phyloP scores from a whole-genome alignment of 352 stramenopile genomes.

The Phytophthora ohioensis region DNA sequence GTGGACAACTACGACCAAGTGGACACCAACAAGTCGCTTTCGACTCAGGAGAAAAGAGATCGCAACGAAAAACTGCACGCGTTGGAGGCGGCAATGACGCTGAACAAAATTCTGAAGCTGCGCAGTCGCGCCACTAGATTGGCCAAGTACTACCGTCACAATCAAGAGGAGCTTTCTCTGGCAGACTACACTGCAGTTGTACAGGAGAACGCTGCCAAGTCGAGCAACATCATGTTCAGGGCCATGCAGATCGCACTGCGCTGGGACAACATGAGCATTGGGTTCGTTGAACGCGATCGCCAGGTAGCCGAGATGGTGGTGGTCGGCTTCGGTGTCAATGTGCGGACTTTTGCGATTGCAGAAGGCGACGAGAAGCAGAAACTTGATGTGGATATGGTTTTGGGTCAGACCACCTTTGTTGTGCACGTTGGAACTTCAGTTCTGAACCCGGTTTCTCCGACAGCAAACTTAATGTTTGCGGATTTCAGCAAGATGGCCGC shows the following conservation, averaged over 20 bases:
- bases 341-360: slow-evolving; percentile 49
- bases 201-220: slow-evolving; percentile 50
- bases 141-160: slow-evolving; percentile 50
- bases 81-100: slow-evolving; percentile 53
- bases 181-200: slow-evolving; percentile 48
- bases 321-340: slow-evolving; percentile 58
- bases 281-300: slow-evolving; percentile 48
- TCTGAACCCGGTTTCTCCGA: slow-evolving; percentile 45
- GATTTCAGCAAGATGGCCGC: slow-evolving; percentile 55
- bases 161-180: slow-evolving; percentile 53
- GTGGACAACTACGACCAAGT: slow-evolving; percentile 56
- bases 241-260: slow-evolving; percentile 60
- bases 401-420: slow-evolving; percentile 61
- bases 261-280: slow-evolving; percentile 65
- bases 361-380: slow-evolving; percentile 55
- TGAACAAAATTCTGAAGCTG: slow-evolving; percentile 61
- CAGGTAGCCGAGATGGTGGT: slow-evolving; percentile 65
- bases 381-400: slow-evolving; percentile 57
- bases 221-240: slow-evolving; percentile 65
- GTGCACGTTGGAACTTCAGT: slow-evolving; percentile 55
- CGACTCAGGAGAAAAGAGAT: slow-evolving; percentile 52
- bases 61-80: slow-evolving; percentile 45
- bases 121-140: slow-evolving; percentile 50
- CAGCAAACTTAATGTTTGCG: slow-evolving; percentile 60
- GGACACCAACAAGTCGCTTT: slow-evolving; percentile 54